Evolutionary conservation across 257 asterid species (phyloP), one percentile per base, ranked within the genome.

Genomic region (Solanum chmielewskii): DNA sequence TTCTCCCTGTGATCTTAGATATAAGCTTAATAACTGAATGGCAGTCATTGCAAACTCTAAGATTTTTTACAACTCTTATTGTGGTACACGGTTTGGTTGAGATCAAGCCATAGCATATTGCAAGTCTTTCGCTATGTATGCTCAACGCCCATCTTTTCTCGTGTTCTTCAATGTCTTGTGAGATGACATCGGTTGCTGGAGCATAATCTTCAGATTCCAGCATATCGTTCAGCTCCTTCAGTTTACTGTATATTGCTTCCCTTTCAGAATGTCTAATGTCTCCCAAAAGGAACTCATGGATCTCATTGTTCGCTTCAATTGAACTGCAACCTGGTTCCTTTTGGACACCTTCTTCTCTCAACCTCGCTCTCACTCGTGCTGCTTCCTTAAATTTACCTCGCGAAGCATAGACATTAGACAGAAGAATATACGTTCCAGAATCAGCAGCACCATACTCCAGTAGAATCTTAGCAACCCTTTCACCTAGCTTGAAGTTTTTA

Each of bases 41-140:
- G 18, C 97, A 92, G 88, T 94, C 95, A 41, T 87, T 90, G 84
- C 96, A 93, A 47, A 94, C 91, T 86, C 95, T 88, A 83, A 91
- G 88, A 85, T 91, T 94, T 41, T 94, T 94, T 83, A 91, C 89
- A 37, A 94, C 88, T 71, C 94, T 92, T 33, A 92, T 21, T 2
- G 92, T 89, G 62, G 87, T 37, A 11, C 78, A 7, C 3, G 89
- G 87, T 62, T 89, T 81, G 12, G 91, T 90, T 9, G 93, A 91
- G 83, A 92, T 89, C 21, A 93, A 76, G 56, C 95, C 95, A 66
- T 92, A 93, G 87, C 94, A 88, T 56, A 93, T 23, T 6, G 97
- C 95, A 29, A 93, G 94, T 91, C 93, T 94, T 89, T 93, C 94
- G 15, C 97, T 91, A 35, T 93, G 94, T 89, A 92, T 88, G 74